These are phyloP conservation scores for Parsonsia alboflavescens DNA, from an alignment of 257 asterid species.

Conservation along the genomic window DNA sequence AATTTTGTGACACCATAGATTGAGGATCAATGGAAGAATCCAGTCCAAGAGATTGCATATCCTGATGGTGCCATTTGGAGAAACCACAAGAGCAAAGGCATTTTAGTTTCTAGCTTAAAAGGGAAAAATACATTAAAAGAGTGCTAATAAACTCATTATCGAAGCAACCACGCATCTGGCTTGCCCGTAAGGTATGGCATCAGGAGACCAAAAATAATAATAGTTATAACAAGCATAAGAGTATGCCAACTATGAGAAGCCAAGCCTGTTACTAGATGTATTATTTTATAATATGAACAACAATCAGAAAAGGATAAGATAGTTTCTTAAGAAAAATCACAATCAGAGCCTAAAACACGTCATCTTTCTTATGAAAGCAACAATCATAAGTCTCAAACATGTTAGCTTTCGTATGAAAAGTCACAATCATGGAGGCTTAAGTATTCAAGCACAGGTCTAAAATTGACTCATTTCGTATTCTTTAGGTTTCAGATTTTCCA, in stretches of 20 bases:
- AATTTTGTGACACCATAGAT: conserved; percentile 57
- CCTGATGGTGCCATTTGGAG: conserved; percentile 45
- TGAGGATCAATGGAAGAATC: conserved; percentile 61
- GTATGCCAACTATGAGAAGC: neutral
- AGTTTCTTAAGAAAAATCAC: neutral
- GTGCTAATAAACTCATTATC: neutral
- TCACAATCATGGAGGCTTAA: too few species aligned
- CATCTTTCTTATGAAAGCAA: neutral
- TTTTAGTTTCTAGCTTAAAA: neutral
- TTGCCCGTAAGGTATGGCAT: neutral
- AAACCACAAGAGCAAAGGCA: conserved; percentile 10
- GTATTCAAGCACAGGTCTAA: too few species aligned
- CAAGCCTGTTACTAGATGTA: neutral
- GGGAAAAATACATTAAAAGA: neutral
- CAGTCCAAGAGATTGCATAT: conserved; percentile 44
- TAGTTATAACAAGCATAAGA: neutral
- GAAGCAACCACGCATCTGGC: neutral
- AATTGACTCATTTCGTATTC: neutral
- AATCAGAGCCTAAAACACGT: neutral
- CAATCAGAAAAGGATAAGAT: neutral
- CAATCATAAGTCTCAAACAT: neutral
- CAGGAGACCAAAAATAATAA: neutral
- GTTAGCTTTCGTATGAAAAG: neutral
- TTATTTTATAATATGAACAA: neutral
- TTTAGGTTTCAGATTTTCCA: neutral